phyloP scores from a whole-genome alignment of 2,329 filamentous ascomycete species.

The Cladophialophora carrionii region DNA sequence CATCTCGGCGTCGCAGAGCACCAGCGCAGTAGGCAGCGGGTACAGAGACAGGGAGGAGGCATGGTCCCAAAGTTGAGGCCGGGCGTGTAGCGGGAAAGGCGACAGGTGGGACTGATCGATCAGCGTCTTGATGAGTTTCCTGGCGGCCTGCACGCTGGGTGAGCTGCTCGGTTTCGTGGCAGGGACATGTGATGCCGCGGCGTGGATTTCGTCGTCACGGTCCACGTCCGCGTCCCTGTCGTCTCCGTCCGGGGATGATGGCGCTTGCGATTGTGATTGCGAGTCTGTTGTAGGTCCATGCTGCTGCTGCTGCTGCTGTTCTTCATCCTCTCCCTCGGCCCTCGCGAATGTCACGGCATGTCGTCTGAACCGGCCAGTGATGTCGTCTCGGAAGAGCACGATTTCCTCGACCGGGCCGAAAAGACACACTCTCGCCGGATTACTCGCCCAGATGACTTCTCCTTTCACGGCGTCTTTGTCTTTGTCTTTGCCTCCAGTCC shows the following conservation, averaged over 20 bases:
- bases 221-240: neutral
- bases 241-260: constrained; percentile 37
- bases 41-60: constrained; percentile 77
- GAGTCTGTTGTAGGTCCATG: constrained; percentile 7
- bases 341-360: constrained; percentile 71
- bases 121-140: constrained; percentile 84
- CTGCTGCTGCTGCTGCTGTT: constrained; percentile 39
- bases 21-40: constrained; percentile 80
- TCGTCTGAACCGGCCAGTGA: constrained; percentile 76
- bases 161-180: constrained; percentile 27
- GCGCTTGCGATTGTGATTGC: neutral
- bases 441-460: constrained; percentile 84
- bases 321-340: constrained; percentile 40
- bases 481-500: constrained; percentile 54
- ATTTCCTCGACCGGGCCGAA: constrained; percentile 90
- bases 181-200: constrained; percentile 37
- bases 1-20: constrained; percentile 79
- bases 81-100: constrained; percentile 77
- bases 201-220: constrained; percentile 23
- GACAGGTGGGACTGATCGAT: constrained; percentile 87
- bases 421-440: constrained; percentile 77
- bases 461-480: constrained; percentile 61
- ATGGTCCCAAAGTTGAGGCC: constrained; percentile 91
- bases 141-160: constrained; percentile 55
- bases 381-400: constrained; percentile 83